Evolutionary conservation across 2,329 filamentous ascomycete species (phyloP).

Genomic region (Lanzia echinophila): DNA sequence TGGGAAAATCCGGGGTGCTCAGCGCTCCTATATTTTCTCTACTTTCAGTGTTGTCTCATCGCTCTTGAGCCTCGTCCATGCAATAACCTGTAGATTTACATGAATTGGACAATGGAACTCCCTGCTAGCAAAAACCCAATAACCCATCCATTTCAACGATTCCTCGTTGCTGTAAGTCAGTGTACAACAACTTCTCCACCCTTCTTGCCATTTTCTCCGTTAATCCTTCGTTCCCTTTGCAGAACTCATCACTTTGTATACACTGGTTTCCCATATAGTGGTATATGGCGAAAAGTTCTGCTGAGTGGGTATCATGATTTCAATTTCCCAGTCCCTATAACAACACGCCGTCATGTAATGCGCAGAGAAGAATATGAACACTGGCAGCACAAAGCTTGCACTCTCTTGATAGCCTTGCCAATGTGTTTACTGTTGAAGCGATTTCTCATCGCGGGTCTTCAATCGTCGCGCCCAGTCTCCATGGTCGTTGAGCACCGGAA

Average conservation of each 20-base stretch:
- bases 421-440: neutral
- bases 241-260: neutral
- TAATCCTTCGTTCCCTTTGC: neutral
- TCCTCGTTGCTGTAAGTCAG: neutral
- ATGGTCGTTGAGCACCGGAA: neutral
- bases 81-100: constrained; percentile 6
- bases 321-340: constrained; percentile 7
- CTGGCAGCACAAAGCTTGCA: neutral
- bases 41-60: neutral
- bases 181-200: neutral
- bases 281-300: neutral
- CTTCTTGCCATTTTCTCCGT: neutral
- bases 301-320: constrained; percentile 10
- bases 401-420: neutral
- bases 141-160: neutral
- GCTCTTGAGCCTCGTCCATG: neutral
- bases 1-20: neutral
- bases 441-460: neutral
- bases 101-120: constrained; percentile 4
- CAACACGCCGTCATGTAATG: constrained; percentile 1
- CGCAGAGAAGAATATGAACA: constrained; percentile 9
- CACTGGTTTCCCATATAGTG: neutral
- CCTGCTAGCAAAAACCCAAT: constrained; percentile 2
- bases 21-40: constrained; percentile 3
- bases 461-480: neutral